These are phyloP conservation scores for Xylogone sp. DNA, from an alignment of 2,329 filamentous ascomycete species.

Conservation along the genomic window DNA sequence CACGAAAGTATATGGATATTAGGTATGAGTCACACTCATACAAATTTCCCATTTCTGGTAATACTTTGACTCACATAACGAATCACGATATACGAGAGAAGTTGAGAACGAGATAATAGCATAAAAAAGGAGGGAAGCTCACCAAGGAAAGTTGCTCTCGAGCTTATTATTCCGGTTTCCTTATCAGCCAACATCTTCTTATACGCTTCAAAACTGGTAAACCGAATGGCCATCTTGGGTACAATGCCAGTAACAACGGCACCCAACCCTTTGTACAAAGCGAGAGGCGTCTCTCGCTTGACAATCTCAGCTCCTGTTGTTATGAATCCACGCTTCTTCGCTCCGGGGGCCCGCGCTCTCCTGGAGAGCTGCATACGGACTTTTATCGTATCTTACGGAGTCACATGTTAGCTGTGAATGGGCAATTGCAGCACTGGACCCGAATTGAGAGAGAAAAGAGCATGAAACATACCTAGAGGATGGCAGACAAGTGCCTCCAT, in stretches of 20 bases:
- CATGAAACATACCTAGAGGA: conserved; percentile 66
- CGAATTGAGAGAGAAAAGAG: not conserved
- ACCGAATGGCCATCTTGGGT: conserved; percentile 98
- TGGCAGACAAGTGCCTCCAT: conserved; percentile 98
- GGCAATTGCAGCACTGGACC: conserved; percentile 15
- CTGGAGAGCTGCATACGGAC: conserved; percentile 98
- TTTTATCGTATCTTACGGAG: conserved; percentile 79
- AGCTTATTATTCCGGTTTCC: conserved; percentile 63
- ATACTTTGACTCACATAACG: too few relatives aligned
- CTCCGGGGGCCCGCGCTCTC: conserved; percentile 76
- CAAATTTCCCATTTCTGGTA: too few relatives aligned
- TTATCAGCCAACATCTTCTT: conserved; percentile 76
- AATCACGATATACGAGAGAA: not conserved
- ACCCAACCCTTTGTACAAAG: conserved; percentile 96
- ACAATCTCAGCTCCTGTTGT: conserved; percentile 84
- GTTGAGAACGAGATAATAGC: conserved; percentile 15
- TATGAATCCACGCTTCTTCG: conserved; percentile 81
- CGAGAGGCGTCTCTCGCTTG: conserved; percentile 83
- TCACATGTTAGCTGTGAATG: conserved; percentile 5
- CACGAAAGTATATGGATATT: not conserved
- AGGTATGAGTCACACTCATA: too few relatives aligned
- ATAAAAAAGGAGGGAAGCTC: conserved; percentile 37
- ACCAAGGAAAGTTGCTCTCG: conserved; percentile 69
- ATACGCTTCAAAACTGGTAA: conserved; percentile 95
- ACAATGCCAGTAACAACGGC: conserved; percentile 95